Evolutionary conservation across 345 rosid species (phyloP), one percentile per base, ranked within the genome.

Genomic region (Nephelium lappaceum): DNA sequence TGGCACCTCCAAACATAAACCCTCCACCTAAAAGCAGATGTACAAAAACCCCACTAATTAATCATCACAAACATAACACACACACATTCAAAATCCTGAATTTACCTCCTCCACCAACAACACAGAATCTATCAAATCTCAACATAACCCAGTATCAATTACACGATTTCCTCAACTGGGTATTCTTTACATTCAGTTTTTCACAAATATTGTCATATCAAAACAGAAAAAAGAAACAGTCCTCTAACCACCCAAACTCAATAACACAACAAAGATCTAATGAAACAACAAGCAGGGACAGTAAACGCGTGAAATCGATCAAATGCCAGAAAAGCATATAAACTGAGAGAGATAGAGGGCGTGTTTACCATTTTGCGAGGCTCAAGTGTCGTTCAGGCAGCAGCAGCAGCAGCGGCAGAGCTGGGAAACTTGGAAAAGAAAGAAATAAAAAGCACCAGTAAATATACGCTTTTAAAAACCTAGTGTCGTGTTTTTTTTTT

Each of bases 381-480:
- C 77, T 63, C 77, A 19, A 27, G 38, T 63, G 61, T 47, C 11
- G 68, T 3, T 10, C 51, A 45, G 51, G 51, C 51, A 4, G 77
- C 77, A 18, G 77, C 77, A 25, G 77, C 77, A 27, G 77, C 77
- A 45, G 16, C 25, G 47, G 70, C 12, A 1, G n/a, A 58, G 25
- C 27, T 60, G 27, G 7, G 12, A 51, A 64, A 38, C 9, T 75
- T 15, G 16, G 2, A 11, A 72, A 72, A 65, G 42, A 23, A 51
- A 39, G 77, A 60, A 7, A 27, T 19, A 21, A 47, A 15, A 78
- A 8, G 51, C 18, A 18, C 62, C 14, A 36, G 23, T 43, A 83
- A 70, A 45, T 61, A 60, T 49, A n/a, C 77, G 51, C 8, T 45
- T 45, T 72, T 49, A 82, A 86, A 85, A 86, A 85, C 89, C 87